Evolutionary conservation across 108 stramenopile species (phyloP).

Genomic region (Nitzschia sp.): DNA sequence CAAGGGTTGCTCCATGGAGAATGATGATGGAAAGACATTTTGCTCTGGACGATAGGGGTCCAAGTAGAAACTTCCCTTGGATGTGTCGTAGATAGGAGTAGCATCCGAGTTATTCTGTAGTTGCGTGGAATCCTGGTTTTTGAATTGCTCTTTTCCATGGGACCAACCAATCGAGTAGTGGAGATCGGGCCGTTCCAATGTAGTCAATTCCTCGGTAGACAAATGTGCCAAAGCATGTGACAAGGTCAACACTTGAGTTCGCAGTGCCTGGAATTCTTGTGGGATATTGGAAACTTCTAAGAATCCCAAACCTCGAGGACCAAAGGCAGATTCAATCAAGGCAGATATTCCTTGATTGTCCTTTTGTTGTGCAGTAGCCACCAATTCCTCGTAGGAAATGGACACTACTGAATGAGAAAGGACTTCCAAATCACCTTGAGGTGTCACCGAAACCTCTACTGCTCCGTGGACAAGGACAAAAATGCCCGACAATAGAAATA

Average conservation of each 20-base stretch:
- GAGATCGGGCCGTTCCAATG: slow-evolving; percentile 57
- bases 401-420: slow-evolving; percentile 16
- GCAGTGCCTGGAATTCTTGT: slow-evolving; percentile 24
- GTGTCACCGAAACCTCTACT: too few relatives aligned
- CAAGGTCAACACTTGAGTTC: slow-evolving; percentile 55
- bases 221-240: slow-evolving; percentile 59
- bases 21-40: slow-evolving; percentile 81
- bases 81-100: slow-evolving; percentile 49
- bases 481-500: too few relatives aligned
- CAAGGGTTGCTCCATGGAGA: slow-evolving; percentile 74
- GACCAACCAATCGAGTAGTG: slow-evolving; percentile 88
- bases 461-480: too few relatives aligned
- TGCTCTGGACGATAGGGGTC: slow-evolving; percentile 79
- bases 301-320: slow-evolving; percentile 58
- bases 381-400: slow-evolving; percentile 52
- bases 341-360: neutral
- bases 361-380: slow-evolving; percentile 9
- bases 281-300: slow-evolving; percentile 70
- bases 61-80: slow-evolving; percentile 92
- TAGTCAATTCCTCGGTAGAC: slow-evolving; percentile 44
- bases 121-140: slow-evolving; percentile 23
- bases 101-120: neutral
- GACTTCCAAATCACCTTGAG: too few relatives aligned
- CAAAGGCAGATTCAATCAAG: slow-evolving; percentile 37
- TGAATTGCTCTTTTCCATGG: slow-evolving; percentile 91